Evolutionary conservation across 179 eudicot species (phyloP).

Genomic region (Silene noctiflora): DNA sequence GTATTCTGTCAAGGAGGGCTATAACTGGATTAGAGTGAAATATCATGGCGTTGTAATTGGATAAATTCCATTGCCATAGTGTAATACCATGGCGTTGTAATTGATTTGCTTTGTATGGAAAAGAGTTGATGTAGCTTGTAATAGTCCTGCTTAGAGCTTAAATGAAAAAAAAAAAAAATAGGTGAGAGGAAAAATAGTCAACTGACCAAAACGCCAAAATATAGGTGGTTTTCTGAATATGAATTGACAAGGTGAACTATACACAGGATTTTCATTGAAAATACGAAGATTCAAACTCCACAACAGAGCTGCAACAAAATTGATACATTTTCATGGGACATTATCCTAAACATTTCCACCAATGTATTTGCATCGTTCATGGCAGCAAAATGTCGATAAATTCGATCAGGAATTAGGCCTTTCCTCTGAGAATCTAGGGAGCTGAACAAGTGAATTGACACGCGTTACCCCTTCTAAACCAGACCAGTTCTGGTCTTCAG

Average conservation of each 20-base stretch:
- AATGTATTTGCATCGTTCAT: not conserved
- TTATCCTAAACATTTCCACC: not conserved
- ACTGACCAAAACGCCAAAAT: too few relatives aligned
- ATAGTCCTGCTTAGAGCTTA: too few relatives aligned
- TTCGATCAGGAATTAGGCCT: slow-evolving; percentile 38
- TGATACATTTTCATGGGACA: slow-evolving; percentile 18
- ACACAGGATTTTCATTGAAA: slow-evolving; percentile 18
- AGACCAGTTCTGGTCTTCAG: slow-evolving; percentile 73
- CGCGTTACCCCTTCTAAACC: slow-evolving; percentile 84
- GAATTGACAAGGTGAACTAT: slow-evolving; percentile 19
- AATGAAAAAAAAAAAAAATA: too few relatives aligned
- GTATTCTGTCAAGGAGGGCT: too few relatives aligned
- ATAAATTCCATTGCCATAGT: too few relatives aligned
- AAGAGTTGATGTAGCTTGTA: too few relatives aligned
- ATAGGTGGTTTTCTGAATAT: not conserved
- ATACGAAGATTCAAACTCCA: slow-evolving; percentile 11
- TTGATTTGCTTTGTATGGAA: too few relatives aligned
- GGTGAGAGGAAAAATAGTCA: too few relatives aligned
- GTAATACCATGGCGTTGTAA: too few relatives aligned
- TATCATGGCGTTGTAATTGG: too few relatives aligned
- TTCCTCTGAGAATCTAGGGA: slow-evolving; percentile 82
- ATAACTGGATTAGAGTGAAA: too few relatives aligned
- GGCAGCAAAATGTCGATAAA: not conserved
- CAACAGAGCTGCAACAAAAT: slow-evolving; percentile 21
- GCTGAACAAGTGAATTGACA: slow-evolving; percentile 87